phyloP scores from a whole-genome alignment of 2,329 filamentous ascomycete species.

The Sordariomycetes sp. region DNA sequence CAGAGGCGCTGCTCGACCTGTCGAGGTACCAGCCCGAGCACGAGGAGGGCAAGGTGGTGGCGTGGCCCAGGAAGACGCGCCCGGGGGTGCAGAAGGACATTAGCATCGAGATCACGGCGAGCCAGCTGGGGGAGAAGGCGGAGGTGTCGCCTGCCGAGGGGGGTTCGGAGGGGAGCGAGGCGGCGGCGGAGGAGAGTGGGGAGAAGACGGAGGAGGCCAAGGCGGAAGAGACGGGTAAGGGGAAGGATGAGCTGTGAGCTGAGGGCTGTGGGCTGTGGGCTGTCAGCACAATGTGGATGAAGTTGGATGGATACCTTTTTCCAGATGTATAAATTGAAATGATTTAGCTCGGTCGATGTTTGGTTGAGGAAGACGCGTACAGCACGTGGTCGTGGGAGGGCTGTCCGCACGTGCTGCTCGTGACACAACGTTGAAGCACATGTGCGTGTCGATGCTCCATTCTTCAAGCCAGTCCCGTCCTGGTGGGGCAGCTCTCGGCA shows the following conservation, averaged over 20 bases:
- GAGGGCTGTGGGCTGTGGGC: background rate
- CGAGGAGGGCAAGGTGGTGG: constrained; percentile 15
- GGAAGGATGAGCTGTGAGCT: constrained; percentile 15
- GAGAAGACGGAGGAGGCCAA: background rate
- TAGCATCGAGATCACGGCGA: constrained; percentile 22
- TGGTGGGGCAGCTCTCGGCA: no score
- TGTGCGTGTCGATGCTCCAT: no score
- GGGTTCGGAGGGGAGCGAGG: constrained; percentile 1
- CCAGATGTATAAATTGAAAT: background rate
- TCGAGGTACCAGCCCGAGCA: constrained; percentile 16
- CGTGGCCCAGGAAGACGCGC: constrained; percentile 18
- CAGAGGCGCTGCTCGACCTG: constrained; percentile 17
- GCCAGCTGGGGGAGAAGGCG: constrained; percentile 18
- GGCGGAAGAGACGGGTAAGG: constrained; percentile 9
- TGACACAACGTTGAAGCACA: no score
- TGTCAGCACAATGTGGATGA: background rate
- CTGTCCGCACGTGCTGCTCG: no score
- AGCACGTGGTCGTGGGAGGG: no score
- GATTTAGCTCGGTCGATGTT: no score
- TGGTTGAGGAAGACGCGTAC: no score
- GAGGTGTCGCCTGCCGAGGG: constrained; percentile 1
- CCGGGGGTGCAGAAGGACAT: constrained; percentile 18
- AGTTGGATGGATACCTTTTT: background rate
- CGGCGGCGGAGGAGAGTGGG: background rate
- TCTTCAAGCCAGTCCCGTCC: no score